Percentiles rank a stretch among this genome's conserved stretches.
Conservation (phyloP, 2,329 filamentous ascomycete species). For the Sporothrix sp. region DNA sequence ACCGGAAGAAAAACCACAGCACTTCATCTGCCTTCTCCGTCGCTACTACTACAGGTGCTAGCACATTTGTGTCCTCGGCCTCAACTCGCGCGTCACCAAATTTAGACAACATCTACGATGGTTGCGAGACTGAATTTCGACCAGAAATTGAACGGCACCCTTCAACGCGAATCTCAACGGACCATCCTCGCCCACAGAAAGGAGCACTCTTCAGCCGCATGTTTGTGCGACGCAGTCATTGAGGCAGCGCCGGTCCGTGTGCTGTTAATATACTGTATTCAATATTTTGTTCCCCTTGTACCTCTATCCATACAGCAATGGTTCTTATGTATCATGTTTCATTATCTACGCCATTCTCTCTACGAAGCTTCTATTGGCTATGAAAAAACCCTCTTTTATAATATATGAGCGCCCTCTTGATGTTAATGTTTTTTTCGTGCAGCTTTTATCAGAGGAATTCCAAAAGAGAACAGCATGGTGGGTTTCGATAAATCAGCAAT, state of each 20-base stretch:
- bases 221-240: constrained; percentile 19
- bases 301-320: no score
- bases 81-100: background rate
- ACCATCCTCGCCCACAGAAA: constrained; percentile 8
- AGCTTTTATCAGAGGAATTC: no score
- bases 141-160: background rate
- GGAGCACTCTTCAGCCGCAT: constrained; percentile 16
- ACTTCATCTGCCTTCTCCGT: constrained; percentile 11
- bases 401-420: no score
- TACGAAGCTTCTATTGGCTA: no score
- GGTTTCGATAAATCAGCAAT: no score
- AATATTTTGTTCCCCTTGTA: no score
- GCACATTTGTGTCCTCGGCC: background rate
- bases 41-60: constrained; percentile 6
- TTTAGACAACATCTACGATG: background rate
- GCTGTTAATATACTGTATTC: background rate
- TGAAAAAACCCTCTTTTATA: no score
- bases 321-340: no score
- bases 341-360: no score
- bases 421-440: no score
- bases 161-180: constrained; percentile 4
- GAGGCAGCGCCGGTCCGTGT: no score
- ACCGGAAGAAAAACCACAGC: constrained; percentile 14
- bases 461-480: no score
- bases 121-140: background rate